Evolutionary conservation across 257 asterid species (phyloP), one percentile per base, ranked within the genome.

Genomic region (Solanum boliviense): DNA sequence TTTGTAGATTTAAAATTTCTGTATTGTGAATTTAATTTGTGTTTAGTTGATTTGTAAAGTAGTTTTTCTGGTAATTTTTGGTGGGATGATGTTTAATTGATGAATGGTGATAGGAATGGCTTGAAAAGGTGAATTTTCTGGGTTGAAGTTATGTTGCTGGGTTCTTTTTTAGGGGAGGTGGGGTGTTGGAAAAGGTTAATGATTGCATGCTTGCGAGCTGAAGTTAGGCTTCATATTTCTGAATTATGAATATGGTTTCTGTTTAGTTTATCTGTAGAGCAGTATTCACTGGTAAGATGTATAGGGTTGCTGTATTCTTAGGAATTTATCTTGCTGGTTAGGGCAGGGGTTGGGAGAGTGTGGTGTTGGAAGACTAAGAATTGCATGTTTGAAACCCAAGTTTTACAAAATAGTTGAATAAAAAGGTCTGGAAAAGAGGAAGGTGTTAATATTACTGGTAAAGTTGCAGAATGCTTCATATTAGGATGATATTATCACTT

Each of bases 1-100:
- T 97, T 44, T 38, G 98, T 91, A 75, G 58, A 48, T 87, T 86
- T 41, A 1, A 62, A 20, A 48, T 60, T 13, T 67, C 2, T 25
- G 44, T 9, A 4, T 31, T 89, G 13, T 13, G 34, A n/a, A 35
- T 32, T 62, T 23, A 5, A 25, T 79, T 9, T 32, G 27, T 89
- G 29, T 39, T 75, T 25, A 11, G 7, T 36, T 16, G 36, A 70
- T 46, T 78, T 81, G 29, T 21, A 6, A 38, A 60, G 38, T 25
- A 9, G 11, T 35, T 15, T 13, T 86, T 58, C 9, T 29, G 44
- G 39, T 86, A 48, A 20, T 9, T 72, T 44, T 27, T 29, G 27
- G 18, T 46, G 25, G 70, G 44, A 18, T 3, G 27, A 29, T 81
- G 41, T 46, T 81, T 46, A 29, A 81, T 81, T 81, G 65, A 78